Evolutionary conservation across 2,329 filamentous ascomycete species (phyloP), one percentile per base, ranked within the genome.

Genomic region (Daldinia sp.): DNA sequence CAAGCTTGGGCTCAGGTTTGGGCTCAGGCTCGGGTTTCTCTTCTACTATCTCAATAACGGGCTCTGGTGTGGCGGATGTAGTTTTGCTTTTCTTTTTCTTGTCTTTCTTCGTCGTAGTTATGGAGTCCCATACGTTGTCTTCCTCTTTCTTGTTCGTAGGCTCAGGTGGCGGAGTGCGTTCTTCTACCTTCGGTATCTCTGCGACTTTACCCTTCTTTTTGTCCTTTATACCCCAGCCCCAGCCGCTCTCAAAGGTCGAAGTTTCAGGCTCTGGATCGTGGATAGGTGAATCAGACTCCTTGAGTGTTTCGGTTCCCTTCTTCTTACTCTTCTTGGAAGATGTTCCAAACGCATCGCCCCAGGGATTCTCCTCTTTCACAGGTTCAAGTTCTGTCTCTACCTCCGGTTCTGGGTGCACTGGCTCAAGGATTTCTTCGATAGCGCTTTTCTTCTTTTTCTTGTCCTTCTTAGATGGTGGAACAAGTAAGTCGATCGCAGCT

Each of bases 31-130:
- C 61, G 7, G 51, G 23, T 26, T 58, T 41, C 15, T 60, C 59
- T 23, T 54, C 33, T 26, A 54, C 10, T 54, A 37, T 35, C 51
- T 67, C 63, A n/a, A 58, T 44, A 20, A 48, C 15, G 9, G 51
- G 57, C 20, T 61, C 60, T 13, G 54, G 73, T 12, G 75, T 72
- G 1, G 67, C 41, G 4, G 72, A 2, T 70, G 71, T 69, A 37
- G 75, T 77, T 54, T 79, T 79, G 20, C 74, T 74, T 68, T 81
- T 84, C 59, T 82, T 80, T 42, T 83, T 80, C 42, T 83, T 74
- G 1, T 71, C 64, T 41, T 72, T 72, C 50, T 77, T 75, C 53
- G 41, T 44, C 26, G 33, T 18, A 6, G 28, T 23, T 46, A 73
- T 65, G 30, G 65, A 72, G 35, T 74, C 78, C 78, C 77, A 80